These are phyloP conservation scores for Saksenaea vasiformis DNA, from an alignment of 371 early-diverging fungal genomes.

Conservation along the genomic window DNA sequence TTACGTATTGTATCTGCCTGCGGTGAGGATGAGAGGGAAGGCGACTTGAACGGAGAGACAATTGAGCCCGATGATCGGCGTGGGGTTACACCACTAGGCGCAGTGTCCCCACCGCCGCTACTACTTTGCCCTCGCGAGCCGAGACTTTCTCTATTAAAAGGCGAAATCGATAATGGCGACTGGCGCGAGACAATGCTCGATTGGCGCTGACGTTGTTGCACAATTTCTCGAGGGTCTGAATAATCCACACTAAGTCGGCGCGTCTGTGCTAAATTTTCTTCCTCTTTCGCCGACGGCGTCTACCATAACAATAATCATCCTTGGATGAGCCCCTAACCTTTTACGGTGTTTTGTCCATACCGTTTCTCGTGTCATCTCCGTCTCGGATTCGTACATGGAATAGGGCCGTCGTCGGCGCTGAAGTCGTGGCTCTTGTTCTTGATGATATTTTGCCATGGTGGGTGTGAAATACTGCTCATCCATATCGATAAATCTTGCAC, in stretches of 20 bases:
- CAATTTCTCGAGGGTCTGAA: constrained; percentile 19
- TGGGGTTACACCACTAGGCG: background rate
- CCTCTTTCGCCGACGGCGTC: background rate
- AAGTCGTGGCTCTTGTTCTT: constrained; percentile 24
- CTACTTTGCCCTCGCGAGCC: background rate
- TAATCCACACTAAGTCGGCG: constrained; percentile 5
- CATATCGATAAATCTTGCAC: constrained; percentile 62
- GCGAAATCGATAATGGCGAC: constrained; percentile 6
- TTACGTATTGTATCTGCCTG: constrained; percentile 42
- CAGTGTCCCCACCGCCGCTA: background rate
- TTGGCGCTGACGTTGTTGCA: constrained; percentile 22
- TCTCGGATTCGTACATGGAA: constrained; percentile 7
- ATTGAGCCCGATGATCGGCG: constrained; percentile 45
- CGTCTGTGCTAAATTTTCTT: background rate
- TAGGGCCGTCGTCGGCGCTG: background rate
- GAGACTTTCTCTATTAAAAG: constrained; percentile 2
- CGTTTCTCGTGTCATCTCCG: background rate
- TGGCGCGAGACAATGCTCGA: constrained; percentile 14
- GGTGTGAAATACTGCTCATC: constrained; percentile 81
- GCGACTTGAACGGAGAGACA: constrained; percentile 72
- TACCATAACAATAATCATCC: background rate
- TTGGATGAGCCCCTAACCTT: background rate
- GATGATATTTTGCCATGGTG: constrained; percentile 61
- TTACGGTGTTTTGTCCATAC: background rate
- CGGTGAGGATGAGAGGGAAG: constrained; percentile 63